Base-by-base conservation (phyloP, 2,329 filamentous ascomycete species). In the Colletotrichum zoysiae region DNA sequence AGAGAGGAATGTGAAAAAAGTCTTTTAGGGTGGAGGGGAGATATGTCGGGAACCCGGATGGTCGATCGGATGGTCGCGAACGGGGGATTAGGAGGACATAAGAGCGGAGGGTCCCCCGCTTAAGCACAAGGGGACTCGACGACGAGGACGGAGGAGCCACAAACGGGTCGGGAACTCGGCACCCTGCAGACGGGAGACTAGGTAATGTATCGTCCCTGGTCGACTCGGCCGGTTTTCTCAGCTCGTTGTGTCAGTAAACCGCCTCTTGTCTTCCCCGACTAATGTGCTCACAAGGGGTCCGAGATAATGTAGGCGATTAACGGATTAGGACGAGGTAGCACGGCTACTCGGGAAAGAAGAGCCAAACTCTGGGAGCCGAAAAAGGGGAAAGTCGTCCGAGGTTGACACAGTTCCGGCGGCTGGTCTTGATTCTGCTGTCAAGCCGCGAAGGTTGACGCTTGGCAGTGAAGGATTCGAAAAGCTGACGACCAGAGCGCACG, bases 21-120 rank as follows among this genome's bases (percentile, higher is more conserved):
- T 23, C 16, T 26, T 62, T 46, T 18, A 14, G 26, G 44, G n/a
- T 35, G 50, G 53, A 30, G 58, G 69, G 38, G 55, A 35, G 69
- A 56, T 42, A 46, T 23, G 59, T 70, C 55, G 59, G 50, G 65
- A 60, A 72, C 70, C 70, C 70, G 65, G 70, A 70, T 72, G 70
- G 65, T 65, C 59, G 70, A 48, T 65, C 59, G 70, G 70, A 48
- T 60, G 55, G 70, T 55, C 66, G 66, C 35, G 59, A 33, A 46
- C 46, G 65, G 69, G 35, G 58, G 58, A 38, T 58, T 55, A 69
- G 65, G 56, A 64, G 65, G 56, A 40, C 48, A 59, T 71, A 68
- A 64, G 65, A 69, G 69, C 69, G 65, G 69, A 71, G 59, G 42
- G 46, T 60, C 53, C 46, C 46, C 59, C 46, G 65, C 59, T 72